phyloP scores from a whole-genome alignment of 768 basidiomycete species.

The Rhodotorula toruloides region DNA sequence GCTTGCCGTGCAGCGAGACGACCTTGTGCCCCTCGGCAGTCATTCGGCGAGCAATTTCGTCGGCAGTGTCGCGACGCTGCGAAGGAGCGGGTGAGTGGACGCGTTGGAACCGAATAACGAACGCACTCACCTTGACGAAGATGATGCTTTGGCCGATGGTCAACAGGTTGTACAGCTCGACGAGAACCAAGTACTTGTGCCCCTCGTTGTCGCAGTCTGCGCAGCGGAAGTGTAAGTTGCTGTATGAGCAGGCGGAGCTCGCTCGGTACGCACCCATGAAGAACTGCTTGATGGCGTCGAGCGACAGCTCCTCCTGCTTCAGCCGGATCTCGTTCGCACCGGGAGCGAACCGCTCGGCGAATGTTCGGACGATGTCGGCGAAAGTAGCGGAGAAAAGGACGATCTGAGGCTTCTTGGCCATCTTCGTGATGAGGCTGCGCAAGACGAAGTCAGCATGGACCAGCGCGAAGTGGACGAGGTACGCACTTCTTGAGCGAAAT shows the following conservation, averaged over 20 bases:
- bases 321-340: slow-evolving; percentile 93
- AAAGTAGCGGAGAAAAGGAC: slow-evolving; percentile 98
- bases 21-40: slow-evolving; percentile 90
- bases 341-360: slow-evolving; percentile 88
- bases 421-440: slow-evolving; percentile 40
- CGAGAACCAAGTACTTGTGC: slow-evolving; percentile 92
- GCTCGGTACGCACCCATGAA: slow-evolving; percentile 61
- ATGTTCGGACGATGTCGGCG: slow-evolving; percentile 84
- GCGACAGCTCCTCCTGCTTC: slow-evolving; percentile 84
- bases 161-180: slow-evolving; percentile 78
- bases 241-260: not conserved
- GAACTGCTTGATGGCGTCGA: slow-evolving; percentile 92
- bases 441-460: slow-evolving; percentile 35
- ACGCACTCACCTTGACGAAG: slow-evolving; percentile 71
- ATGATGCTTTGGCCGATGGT: slow-evolving; percentile 98
- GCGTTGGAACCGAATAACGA: too few relatives aligned
- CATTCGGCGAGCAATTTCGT: slow-evolving; percentile 86
- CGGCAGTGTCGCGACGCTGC: slow-evolving; percentile 84
- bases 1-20: slow-evolving; percentile 88
- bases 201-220: slow-evolving; percentile 73
- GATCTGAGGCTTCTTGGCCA: slow-evolving; percentile 56
- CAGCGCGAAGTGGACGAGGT: slow-evolving; percentile 30
- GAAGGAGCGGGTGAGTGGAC: not conserved
- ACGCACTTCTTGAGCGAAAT: slow-evolving; percentile 85
- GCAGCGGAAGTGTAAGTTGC: not conserved